Evolutionary conservation across 192 early-diverging fungal species (phyloP), one percentile per base, ranked within the genome.

Genomic region (Coemansia sp.): DNA sequence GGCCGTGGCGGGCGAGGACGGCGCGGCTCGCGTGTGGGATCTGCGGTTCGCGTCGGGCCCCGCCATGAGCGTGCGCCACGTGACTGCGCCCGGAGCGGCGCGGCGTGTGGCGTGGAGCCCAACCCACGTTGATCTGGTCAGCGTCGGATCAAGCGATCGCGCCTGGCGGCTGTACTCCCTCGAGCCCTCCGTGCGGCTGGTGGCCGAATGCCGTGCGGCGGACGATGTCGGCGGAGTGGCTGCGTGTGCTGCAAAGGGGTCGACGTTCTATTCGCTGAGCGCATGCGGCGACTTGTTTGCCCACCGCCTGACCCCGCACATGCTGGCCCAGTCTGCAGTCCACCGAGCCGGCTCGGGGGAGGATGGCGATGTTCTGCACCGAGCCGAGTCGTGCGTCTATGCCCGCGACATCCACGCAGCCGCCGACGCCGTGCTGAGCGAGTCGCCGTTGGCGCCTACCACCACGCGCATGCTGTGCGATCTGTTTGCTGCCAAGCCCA

Each of bases 1-100:
- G 44, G 88, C 89, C 0, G 83, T 76, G 5, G 72, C 79, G 18
- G 85, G 84, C 62, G 85, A 87, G 36, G 82, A 83, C 63, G 77
- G 76, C 0, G 69, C 76, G 0, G 86, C 86, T 29, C 78, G 85
- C 12, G 53, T 92, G 8, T 92, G 90, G 90, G 90, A 92, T 46
- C 54, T 92, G 44, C 79, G 90, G 9, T 88, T 83, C 56, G 48
- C 75, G 11, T 80, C 84, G 0, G 8, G 11, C 11, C 42, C 60
- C 1, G 72, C 62, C 8, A 41, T 58, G 8, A 53, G 53, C n/a
- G 32, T 80, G 61, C 41, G 60, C 0, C 68, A 74, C 9, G 68
- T 63, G 40, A 70, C 77, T 5, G 61, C 37, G 58, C 54, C 67
- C 42, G 77, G 72, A 0, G 36, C 65, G 9, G 48, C 67, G 5